phyloP scores from a whole-genome alignment of 2,329 filamentous ascomycete genomes.

The Scytalidium sp. region DNA sequence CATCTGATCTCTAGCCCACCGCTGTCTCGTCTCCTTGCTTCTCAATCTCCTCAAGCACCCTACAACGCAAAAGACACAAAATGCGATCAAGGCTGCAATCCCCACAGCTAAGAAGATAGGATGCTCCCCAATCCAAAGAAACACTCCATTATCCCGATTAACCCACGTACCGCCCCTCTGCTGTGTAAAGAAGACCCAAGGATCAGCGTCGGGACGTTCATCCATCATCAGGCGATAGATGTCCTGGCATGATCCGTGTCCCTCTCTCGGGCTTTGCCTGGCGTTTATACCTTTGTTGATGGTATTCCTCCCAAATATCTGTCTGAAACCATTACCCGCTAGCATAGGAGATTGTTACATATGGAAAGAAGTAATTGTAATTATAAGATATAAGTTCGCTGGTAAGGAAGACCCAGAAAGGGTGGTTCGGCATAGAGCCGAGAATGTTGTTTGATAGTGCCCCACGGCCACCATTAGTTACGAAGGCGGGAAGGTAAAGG shows the following conservation, averaged over 20 bases:
- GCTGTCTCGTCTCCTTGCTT: no score
- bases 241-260: conserved; percentile 5
- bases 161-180: conserved; percentile 25
- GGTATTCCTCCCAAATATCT: conserved; percentile 68
- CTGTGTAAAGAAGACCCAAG: conserved; percentile 28
- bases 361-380: conserved; percentile 65
- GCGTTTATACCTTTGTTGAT: conserved; percentile 7
- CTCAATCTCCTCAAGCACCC: no score
- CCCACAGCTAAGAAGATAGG: not conserved
- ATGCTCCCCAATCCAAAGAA: conserved; percentile 26
- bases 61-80: no score
- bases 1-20: conserved; percentile 29
- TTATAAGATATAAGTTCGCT: conserved; percentile 62
- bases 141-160: conserved; percentile 28
- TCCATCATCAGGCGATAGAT: conserved; percentile 26
- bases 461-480: conserved; percentile 44
- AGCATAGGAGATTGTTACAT: conserved; percentile 73
- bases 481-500: conserved; percentile 64
- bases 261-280: not conserved
- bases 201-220: conserved; percentile 18
- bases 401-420: conserved; percentile 67
- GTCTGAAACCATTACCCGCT: conserved; percentile 69
- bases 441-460: conserved; percentile 61
- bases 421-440: conserved; percentile 64
- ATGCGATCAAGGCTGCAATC: no score